Base-by-base conservation (phyloP, 2,329 filamentous ascomycete species). In the Xylariaceae sp. region DNA sequence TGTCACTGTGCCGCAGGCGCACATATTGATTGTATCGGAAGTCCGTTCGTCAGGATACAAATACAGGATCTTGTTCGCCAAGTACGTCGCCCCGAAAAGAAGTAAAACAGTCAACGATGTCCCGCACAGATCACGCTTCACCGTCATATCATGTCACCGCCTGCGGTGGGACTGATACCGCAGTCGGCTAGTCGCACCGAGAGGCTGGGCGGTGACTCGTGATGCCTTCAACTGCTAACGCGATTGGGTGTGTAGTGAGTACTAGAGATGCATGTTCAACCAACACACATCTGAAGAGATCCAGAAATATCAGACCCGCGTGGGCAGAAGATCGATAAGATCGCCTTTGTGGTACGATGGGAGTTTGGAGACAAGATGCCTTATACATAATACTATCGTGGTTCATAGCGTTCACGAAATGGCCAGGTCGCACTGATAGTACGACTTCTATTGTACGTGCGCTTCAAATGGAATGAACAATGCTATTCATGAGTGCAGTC, bases 221-320 rank as follows among this genome's bases (percentile, higher is more conserved):
- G 50, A 52, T 52, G 31, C 19, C 42, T 18, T 19, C 30, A 19
- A 14, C 47, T 11, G 35, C 14, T 42, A 44, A 52, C 36, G 39
- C 31, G 12, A 52, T 52, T 49, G 47, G 47, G 38, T n/a, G 18
- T 10, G 9, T 11, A 10, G 36, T 33, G 30, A n/a, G 42, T 49
- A 36, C 38, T 17, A 11, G 35, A 4, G 30, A 40, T 22, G 14
- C 42, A 44, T 33, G 17, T 22, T 36, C 11, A 15, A 42, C 43
- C 15, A 39, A 39, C 31, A 27, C 7, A 27, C 22, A 27, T 27
- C 22, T 27, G 4, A 4, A 27, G 22, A 27, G 22, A 27, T 27
- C 22, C 22, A 7, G 4, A 27, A 27, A 5, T 4, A 7, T 27
- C 22, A 4, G 22, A 27, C 7, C 4, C 22, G 22, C 7, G 7